Evolutionary conservation across 1,284 basidiomycete species (phyloP).

Genomic region (Ganoderma lucidum): DNA sequence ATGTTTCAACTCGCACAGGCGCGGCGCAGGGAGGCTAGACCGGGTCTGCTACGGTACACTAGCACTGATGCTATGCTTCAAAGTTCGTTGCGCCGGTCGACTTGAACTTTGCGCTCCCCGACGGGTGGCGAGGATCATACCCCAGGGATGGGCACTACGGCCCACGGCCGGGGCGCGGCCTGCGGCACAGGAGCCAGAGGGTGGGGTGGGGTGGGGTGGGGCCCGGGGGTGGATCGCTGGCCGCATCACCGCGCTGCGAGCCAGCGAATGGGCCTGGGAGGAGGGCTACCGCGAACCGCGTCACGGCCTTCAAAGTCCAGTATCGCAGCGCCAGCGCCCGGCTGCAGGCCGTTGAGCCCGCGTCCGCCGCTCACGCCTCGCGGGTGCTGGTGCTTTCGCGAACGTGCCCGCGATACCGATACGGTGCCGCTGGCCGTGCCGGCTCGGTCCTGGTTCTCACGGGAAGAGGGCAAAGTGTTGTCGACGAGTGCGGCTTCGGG

Average conservation of each 20-base stretch:
- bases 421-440: no score
- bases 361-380: no score
- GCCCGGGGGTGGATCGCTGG: no score
- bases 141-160: no score
- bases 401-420: no score
- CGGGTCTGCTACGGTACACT: neutral
- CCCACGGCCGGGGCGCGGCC: neutral
- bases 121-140: neutral
- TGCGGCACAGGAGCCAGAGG: neutral
- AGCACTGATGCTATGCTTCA: neutral
- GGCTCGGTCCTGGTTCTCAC: neutral
- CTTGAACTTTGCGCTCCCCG: conserved; percentile 1
- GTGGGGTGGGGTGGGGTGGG: no score
- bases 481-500: neutral
- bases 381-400: no score
- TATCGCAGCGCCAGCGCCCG: neutral
- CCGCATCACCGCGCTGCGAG: no score
- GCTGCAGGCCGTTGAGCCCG: no score
- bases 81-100: neutral
- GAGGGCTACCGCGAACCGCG: neutral
- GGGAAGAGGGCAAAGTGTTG: neutral
- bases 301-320: neutral
- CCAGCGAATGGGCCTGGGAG: no score
- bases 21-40: neutral
- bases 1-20: neutral